Evolutionary conservation across 139 green algal species (phyloP), one percentile per base, ranked within the genome.

Genomic region (Astrephomene gubernaculifera): DNA sequence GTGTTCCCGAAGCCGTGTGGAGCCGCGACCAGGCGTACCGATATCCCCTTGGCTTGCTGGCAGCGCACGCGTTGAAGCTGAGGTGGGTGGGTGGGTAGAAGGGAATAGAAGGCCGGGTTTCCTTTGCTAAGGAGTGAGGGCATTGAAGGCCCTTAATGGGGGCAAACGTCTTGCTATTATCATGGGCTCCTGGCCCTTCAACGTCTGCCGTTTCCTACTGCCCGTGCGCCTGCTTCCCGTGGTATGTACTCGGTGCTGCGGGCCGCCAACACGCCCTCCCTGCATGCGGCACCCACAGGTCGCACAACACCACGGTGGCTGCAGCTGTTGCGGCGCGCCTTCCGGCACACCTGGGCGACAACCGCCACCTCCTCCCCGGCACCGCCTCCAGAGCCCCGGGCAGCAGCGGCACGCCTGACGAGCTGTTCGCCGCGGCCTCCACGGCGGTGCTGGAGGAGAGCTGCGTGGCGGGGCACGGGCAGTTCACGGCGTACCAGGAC

Each of bases 401-500:
- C 31, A 31, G 65, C 35, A 19, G 65, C 65, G 25, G 10, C 8
- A 17, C 49, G 44, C 6, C 31, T 2, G 79, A 78, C 27, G 79
- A 69, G 14, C 67, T 86, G 2, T 86, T 86, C 24, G 79, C 79
- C 17, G 79, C 36, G 5, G 9, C 27, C 2, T 86, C 79, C 49
- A 43, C 35, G 2, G 33, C 93, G 0, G 64, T 95, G 1, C 21
- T 92, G 65, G 92, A 94, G 78, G 36, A 90, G 63, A 87, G 91
- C 53, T n/a, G 65, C 5, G 86, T 94, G 17, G 75, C 65, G 54
- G 90, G 84, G 2, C 35, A 90, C 8, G 93, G 92, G 3, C 39
- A 36, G 17, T 94, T 96, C 73, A 89, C 71, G 21, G 92, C 91
- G 2, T 94, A 92, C 49, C 78, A 41, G 49, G 93, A 95, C 70